Conservation (phyloP, 352 stramenopile species). For the Peronospora belbahrii region DNA sequence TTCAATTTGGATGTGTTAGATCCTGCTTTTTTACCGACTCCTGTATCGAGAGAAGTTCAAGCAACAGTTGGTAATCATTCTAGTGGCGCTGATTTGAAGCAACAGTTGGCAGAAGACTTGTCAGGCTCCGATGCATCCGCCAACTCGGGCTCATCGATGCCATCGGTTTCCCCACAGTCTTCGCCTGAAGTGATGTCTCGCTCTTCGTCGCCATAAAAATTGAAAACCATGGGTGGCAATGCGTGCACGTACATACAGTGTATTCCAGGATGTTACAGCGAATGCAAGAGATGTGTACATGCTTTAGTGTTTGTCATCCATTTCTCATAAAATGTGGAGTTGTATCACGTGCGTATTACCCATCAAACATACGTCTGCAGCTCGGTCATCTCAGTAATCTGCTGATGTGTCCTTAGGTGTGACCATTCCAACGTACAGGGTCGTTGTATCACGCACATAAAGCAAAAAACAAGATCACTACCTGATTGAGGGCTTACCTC, state of each 20-base stretch:
- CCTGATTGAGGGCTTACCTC: constrained; percentile 32
- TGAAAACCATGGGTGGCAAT: neutral
- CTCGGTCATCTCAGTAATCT: constrained; percentile 28
- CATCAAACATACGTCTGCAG: constrained; percentile 28
- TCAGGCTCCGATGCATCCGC: constrained; percentile 40
- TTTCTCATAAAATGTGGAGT: neutral
- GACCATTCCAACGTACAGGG: constrained; percentile 40
- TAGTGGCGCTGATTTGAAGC: constrained; percentile 23
- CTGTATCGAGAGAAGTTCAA: constrained; percentile 8
- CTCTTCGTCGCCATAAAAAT: constrained; percentile 43
- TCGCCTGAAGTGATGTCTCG: constrained; percentile 47
- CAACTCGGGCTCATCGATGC: constrained; percentile 56
- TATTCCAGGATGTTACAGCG: neutral
- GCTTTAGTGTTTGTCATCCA: neutral
- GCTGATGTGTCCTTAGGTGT: too few relatives aligned
- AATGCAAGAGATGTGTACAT: constrained; percentile 4
- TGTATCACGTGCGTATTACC: constrained; percentile 31
- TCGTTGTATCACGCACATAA: constrained; percentile 44
- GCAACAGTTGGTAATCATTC: constrained; percentile 5
- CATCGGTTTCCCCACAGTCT: constrained; percentile 43
- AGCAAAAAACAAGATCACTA: constrained; percentile 58
- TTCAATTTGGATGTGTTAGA: constrained; percentile 40
- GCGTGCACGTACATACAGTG: neutral
- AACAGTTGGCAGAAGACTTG: constrained; percentile 39
- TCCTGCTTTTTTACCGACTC: constrained; percentile 24